Conservation (phyloP, 1,284 basidiomycete species). For the Ustilago loliicola region DNA sequence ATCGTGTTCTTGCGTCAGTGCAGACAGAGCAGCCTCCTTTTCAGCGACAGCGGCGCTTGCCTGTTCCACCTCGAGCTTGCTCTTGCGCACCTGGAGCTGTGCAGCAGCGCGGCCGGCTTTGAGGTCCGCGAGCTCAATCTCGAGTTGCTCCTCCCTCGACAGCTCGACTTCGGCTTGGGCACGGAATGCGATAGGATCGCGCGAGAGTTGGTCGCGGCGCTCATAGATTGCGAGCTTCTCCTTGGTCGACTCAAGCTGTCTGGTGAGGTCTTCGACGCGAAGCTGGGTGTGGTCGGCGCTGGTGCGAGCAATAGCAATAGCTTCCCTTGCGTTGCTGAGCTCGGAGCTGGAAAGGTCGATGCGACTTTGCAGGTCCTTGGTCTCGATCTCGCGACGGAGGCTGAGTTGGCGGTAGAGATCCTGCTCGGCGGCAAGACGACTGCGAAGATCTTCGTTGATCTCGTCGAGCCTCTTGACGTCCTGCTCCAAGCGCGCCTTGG, state of each 20-base stretch:
- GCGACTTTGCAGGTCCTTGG: conserved; percentile 80
- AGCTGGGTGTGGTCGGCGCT: conserved; percentile 84
- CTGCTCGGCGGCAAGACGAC: conserved; percentile 82
- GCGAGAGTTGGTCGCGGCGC: conserved; percentile 73
- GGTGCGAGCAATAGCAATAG: conserved; percentile 81
- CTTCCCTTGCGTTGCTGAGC: conserved; percentile 79
- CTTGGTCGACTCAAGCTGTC: conserved; percentile 80
- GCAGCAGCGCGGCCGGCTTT: conserved; percentile 66
- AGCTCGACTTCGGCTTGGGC: conserved; percentile 60
- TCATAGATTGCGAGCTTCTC: conserved; percentile 90
- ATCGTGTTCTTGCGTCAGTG: conserved; percentile 76
- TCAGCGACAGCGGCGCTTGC: conserved; percentile 79
- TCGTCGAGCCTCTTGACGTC: conserved; percentile 79
- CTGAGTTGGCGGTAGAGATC: conserved; percentile 80
- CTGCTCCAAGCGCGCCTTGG: conserved; percentile 82
- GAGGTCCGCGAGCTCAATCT: conserved; percentile 80
- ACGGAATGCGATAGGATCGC: conserved; percentile 46
- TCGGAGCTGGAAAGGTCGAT: conserved; percentile 82
- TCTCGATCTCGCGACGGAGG: conserved; percentile 84
- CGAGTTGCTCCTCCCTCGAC: conserved; percentile 82
- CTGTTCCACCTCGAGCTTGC: conserved; percentile 80
- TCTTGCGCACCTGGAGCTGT: conserved; percentile 72
- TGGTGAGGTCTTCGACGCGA: conserved; percentile 79
- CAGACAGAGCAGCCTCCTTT: conserved; percentile 80
- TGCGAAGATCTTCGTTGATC: conserved; percentile 79